Conservation (phyloP, 441 rosid species). For the Rhodomyrtus psidioides region DNA sequence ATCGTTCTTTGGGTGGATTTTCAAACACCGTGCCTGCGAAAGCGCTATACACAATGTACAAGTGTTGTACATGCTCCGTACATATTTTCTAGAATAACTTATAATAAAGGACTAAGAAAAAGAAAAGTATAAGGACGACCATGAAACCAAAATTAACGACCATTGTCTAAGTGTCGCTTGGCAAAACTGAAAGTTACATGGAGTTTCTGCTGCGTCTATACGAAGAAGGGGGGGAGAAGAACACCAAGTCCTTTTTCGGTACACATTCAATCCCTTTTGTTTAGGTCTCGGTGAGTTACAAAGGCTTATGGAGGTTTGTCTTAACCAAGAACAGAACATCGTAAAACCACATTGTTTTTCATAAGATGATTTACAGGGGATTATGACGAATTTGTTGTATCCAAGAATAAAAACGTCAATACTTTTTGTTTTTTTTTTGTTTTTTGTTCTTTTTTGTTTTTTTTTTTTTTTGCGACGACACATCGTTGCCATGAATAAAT, state of each 20-base stretch:
- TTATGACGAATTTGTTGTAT: neutral
- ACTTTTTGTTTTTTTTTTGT: too few species aligned
- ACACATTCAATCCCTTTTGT: neutral
- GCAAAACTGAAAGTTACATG: neutral
- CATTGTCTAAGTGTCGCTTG: neutral
- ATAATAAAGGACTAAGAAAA: neutral
- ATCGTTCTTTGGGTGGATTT: too few species aligned
- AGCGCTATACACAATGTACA: neutral
- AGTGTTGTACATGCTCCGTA: neutral
- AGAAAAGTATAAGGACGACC: neutral
- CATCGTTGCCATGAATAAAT: neutral
- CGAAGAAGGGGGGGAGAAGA: neutral
- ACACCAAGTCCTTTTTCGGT: neutral
- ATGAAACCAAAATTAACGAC: neutral
- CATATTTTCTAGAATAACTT: neutral
- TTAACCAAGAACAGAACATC: neutral
- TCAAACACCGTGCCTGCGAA: too few species aligned
- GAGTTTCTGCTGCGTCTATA: neutral
- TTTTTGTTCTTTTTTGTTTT: too few species aligned
- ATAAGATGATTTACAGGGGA: neutral
- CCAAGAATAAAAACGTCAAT: too few species aligned
- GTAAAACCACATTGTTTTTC: neutral
- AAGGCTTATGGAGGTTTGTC: neutral
- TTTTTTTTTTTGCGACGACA: too few species aligned
- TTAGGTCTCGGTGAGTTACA: neutral